Evolutionary conservation across 208 protist genomes (phyloP).

Genomic region (Trypanosoma platydactyli): DNA sequence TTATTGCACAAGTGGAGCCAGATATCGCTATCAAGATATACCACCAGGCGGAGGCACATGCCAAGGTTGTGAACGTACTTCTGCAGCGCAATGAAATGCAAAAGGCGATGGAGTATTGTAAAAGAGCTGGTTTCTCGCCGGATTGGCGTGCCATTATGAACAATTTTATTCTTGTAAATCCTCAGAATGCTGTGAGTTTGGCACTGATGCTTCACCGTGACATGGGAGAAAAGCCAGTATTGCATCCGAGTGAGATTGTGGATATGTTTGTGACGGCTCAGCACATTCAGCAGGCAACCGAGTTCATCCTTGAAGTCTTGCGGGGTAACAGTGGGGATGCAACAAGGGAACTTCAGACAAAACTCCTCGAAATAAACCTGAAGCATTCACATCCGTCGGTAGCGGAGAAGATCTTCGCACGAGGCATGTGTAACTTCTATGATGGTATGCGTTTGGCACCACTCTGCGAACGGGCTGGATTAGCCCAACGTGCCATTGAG

Average conservation of each 20-base stretch:
- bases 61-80: conserved; percentile 95
- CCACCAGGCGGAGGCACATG: conserved; percentile 87
- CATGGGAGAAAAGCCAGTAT: conserved; percentile 63
- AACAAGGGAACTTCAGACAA: conserved; percentile 97
- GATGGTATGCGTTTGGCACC: conserved; percentile 95
- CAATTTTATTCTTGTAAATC: conserved; percentile 90
- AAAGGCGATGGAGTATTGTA: conserved; percentile 98
- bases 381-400: conserved; percentile 96
- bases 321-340: conserved; percentile 90
- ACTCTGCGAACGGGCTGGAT: conserved; percentile 98
- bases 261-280: conserved; percentile 96
- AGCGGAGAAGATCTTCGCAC: conserved; percentile 98
- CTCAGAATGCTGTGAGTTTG: conserved; percentile 92
- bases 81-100: conserved; percentile 95
- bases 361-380: conserved; percentile 99
- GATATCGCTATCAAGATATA: conserved; percentile 99
- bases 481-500: conserved; percentile 98
- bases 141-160: conserved; percentile 96
- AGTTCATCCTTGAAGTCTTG: conserved; percentile 98
- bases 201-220: conserved; percentile 92
- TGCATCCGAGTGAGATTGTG: conserved; percentile 91
- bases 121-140: conserved; percentile 95
- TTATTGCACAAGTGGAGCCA: conserved; percentile 82
- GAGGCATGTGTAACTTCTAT: conserved; percentile 97
- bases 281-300: conserved; percentile 96